These are phyloP conservation scores for Dillenia suffruticosa DNA, from an alignment of 164 flowering plant species.

Conservation along the genomic window DNA sequence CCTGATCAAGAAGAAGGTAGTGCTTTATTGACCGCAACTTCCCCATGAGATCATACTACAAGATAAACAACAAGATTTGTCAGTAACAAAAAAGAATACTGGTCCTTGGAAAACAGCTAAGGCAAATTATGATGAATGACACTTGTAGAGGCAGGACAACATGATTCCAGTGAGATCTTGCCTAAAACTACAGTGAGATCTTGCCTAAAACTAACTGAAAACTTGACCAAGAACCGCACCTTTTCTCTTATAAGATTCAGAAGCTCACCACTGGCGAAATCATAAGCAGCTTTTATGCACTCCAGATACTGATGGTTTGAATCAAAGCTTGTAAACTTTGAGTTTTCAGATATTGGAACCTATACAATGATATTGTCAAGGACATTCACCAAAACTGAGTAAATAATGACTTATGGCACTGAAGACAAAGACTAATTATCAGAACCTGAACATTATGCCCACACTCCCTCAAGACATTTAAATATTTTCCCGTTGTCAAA, in stretches of 20 bases:
- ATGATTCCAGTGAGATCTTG: background rate
- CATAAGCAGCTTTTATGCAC: slow-evolving; percentile 85
- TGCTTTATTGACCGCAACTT: slow-evolving; percentile 90
- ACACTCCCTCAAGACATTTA: slow-evolving; percentile 98
- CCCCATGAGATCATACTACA: slow-evolving; percentile 88
- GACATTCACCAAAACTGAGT: background rate
- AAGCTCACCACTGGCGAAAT: slow-evolving; percentile 90
- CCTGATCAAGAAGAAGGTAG: slow-evolving; percentile 99
- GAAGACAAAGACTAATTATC: background rate
- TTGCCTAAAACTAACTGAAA: background rate
- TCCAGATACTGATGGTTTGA: slow-evolving; percentile 91
- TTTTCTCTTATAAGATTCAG: slow-evolving; percentile 82
- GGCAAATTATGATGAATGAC: slow-evolving; percentile 4
- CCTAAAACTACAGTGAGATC: background rate
- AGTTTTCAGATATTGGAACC: slow-evolving; percentile 82
- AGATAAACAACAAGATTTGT: slow-evolving; percentile 4
- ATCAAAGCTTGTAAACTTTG: slow-evolving; percentile 73
- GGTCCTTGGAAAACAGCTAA: background rate
- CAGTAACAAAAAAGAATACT: slow-evolving; percentile 4
- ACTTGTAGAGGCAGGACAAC: background rate
- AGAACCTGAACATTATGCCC: slow-evolving; percentile 95
- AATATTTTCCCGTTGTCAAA: slow-evolving; percentile 96
- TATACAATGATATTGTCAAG: slow-evolving; percentile 24
- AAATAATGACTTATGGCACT: background rate
- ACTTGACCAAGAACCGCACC: slow-evolving; percentile 35